Evolutionary conservation across 164 flowering plant genomes (phyloP).

Genomic region (Vitis vinifera): ASM3070453v1 NC_081811.1:2223501-2224000

Average conservation of each 20-base stretch:
- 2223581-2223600: not conserved
- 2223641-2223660: conserved; percentile 8
- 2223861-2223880: not conserved
- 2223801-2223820: conserved; percentile 12
- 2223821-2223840: not conserved
- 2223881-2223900: not conserved
- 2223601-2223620: conserved; percentile 15
- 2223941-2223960: not conserved
- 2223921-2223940: not conserved
- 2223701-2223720: conserved; percentile 20
- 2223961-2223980: no score
- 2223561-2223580: no score
- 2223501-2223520: no score
- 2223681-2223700: conserved; percentile 30
- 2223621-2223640: not conserved
- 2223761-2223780: no score
- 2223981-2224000: no score
- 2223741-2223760: not conserved
- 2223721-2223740: conserved; percentile 20
- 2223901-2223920: not conserved
- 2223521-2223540: no score
- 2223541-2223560: no score
- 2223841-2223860: not conserved
- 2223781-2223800: no score
- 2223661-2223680: conserved; percentile 15